A percentile compares a stretch with the other conserved stretches of the same genome.
Conservation (phyloP, 257 asterid species). For the Penstemon newberryi region DNA sequence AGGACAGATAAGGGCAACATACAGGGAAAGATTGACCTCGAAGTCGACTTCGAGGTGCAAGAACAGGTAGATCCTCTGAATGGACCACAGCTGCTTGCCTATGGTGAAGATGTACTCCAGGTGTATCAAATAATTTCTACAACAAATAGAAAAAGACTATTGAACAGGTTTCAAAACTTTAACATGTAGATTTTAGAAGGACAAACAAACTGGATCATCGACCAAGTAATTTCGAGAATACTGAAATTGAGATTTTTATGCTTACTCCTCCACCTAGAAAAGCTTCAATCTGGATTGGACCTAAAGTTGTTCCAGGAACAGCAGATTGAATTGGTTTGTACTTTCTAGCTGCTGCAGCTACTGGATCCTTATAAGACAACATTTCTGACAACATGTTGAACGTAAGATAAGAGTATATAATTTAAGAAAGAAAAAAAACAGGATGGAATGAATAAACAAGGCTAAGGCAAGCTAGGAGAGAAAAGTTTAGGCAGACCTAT, state of each 20-base stretch:
- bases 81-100: slow-evolving; percentile 96
- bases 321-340: slow-evolving; percentile 99
- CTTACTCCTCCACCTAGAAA: slow-evolving; percentile 91
- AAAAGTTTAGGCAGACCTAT: slow-evolving; percentile 7
- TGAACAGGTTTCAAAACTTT: no score
- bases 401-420: slow-evolving; percentile 11
- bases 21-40: slow-evolving; percentile 87
- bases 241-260: slow-evolving; percentile 14
- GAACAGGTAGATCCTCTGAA: slow-evolving; percentile 90
- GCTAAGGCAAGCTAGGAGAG: slow-evolving; percentile 19
- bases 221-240: slow-evolving; percentile 11
- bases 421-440: neutral
- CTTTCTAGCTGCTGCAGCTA: slow-evolving; percentile 88
- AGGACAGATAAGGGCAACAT: slow-evolving; percentile 36
- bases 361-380: slow-evolving; percentile 91
- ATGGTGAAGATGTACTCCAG: slow-evolving; percentile 99
- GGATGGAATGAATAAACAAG: neutral
- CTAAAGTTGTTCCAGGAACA: slow-evolving; percentile 98
- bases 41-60: slow-evolving; percentile 95
- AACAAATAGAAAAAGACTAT: slow-evolving; percentile 11
- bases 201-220: neutral
- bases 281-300: slow-evolving; percentile 94
- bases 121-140: slow-evolving; percentile 90
- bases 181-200: neutral
- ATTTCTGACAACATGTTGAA: slow-evolving; percentile 55